Evolutionary conservation across 208 protist genomes (phyloP).

Genomic region (Balamuthia mandrillaris): DNA sequence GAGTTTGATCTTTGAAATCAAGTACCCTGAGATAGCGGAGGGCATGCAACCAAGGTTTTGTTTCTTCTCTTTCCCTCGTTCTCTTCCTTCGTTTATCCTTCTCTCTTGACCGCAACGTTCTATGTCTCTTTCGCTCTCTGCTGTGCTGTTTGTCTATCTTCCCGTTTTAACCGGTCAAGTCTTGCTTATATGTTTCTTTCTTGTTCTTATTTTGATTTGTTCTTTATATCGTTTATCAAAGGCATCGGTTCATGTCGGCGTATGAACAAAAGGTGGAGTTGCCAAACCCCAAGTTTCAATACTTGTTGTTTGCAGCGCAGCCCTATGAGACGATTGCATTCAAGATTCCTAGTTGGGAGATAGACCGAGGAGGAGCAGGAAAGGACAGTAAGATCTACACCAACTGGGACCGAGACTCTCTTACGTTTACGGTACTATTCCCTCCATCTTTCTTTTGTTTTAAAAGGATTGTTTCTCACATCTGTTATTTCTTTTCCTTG

Average conservation of each 20-base stretch:
- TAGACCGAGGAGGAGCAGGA: slow-evolving; percentile 57
- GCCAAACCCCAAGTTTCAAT: slow-evolving; percentile 67
- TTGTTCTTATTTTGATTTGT: too few relatives aligned
- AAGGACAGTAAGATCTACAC: slow-evolving; percentile 66
- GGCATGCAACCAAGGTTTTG: slow-evolving; percentile 77
- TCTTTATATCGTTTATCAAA: too few relatives aligned
- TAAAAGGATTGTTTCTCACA: too few relatives aligned
- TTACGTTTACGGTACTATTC: slow-evolving; percentile 31
- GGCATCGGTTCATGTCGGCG: slow-evolving; percentile 82
- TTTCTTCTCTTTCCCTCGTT: too few relatives aligned
- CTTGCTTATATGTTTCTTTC: too few relatives aligned
- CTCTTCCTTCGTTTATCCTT: too few relatives aligned
- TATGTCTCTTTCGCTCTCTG: slow-evolving; percentile 70
- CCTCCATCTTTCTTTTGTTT: background rate
- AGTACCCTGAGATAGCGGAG: slow-evolving; percentile 86
- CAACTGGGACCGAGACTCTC: slow-evolving; percentile 61
- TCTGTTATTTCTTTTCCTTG: too few relatives aligned
- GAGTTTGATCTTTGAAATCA: slow-evolving; percentile 75
- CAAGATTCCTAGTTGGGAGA: slow-evolving; percentile 79
- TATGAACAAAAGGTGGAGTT: slow-evolving; percentile 85
- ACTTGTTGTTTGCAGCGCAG: slow-evolving; percentile 86
- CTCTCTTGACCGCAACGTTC: slow-evolving; percentile 76
- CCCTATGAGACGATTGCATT: slow-evolving; percentile 89
- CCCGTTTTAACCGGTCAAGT: too few relatives aligned
- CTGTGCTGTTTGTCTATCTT: too few relatives aligned